A percentile compares a stretch with the other conserved stretches of the same genome.
Evolutionary conservation across 2,329 filamentous ascomycete species (phyloP).

Genomic region (Metarhizium brunneum): DNA sequence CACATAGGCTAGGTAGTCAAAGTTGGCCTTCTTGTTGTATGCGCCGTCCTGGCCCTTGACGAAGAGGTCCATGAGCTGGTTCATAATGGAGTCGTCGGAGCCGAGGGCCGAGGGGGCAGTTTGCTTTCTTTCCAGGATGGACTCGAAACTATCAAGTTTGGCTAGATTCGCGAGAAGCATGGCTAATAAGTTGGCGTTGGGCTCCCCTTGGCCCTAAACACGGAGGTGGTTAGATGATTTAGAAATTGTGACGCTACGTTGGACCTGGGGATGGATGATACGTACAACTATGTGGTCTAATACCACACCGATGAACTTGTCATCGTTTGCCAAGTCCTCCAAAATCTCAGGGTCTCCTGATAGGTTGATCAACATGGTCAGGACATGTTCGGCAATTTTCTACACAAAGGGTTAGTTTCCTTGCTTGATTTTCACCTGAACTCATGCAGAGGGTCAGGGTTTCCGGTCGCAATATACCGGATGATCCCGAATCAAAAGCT

Average conservation of each 20-base stretch:
- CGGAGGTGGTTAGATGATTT: neutral
- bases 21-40: constrained; percentile 80
- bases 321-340: constrained; percentile 63
- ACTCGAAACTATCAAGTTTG: constrained; percentile 67
- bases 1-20: constrained; percentile 87
- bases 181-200: constrained; percentile 72
- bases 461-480: constrained; percentile 41
- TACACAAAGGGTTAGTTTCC: constrained; percentile 24
- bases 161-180: constrained; percentile 91
- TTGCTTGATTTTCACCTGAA: neutral
- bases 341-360: constrained; percentile 70
- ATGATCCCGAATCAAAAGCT: constrained; percentile 78
- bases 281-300: constrained; percentile 65
- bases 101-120: constrained; percentile 59
- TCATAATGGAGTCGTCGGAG: constrained; percentile 65
- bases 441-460: neutral
- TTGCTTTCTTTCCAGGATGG: constrained; percentile 60
- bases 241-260: neutral
- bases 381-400: constrained; percentile 85
- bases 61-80: constrained; percentile 92
- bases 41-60: constrained; percentile 78
- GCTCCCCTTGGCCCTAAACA: constrained; percentile 58
- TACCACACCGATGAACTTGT: constrained; percentile 68
- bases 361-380: constrained; percentile 84
- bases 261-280: constrained; percentile 11